Evolutionary conservation across 2,329 filamentous ascomycete genomes (phyloP), one percentile per base, ranked within the genome.

Genomic region (Botrytis byssoidea): DNA sequence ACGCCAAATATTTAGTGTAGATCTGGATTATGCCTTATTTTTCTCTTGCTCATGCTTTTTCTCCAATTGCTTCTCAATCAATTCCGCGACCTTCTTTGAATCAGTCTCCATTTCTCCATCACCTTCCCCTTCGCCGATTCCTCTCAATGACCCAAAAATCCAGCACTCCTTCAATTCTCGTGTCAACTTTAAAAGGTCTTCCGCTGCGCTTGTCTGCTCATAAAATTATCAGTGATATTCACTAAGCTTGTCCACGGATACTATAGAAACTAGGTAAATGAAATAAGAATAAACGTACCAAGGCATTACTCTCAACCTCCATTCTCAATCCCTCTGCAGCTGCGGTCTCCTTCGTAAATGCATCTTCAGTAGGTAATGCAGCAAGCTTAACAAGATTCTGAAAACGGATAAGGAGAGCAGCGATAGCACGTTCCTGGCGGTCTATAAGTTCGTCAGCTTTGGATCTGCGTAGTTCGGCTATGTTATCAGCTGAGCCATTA

Each of bases 161-260:
- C 85, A 87, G 37, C 87, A 81, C 72, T 85, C 83, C 75, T 86
- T 86, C 73, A 88, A 81, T 75, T 85, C 83, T 55, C 85, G 83
- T 29, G 82, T 86, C 20, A 88, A 80, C 42, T 81, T 78, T 6
- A 87, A 81, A 5, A 88, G 81, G 74, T 86, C 83, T 74, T 87
- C 79, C 18, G 78, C 76, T 20, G 77, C 78, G 35, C 77, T 77
- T 46, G 81, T 76, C 81, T 82, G 69, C 63, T 44, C 22, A 57
- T 66, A 42, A 48, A 60, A 22, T 68, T 48, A 8, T 70, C 9
- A 67, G 42, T 57, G 8, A 42, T 32, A 22, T 44, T 18, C n/a
- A 29, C 20, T 29, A 9, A 65, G 20, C 18, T 46, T 5, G 14
- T 42, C 14, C 29, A 8, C 20, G 37, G n/a, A 64, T 25, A 20